Evolutionary conservation across 768 basidiomycete species (phyloP).

Genomic region (Paxillus rubicundulus): DNA sequence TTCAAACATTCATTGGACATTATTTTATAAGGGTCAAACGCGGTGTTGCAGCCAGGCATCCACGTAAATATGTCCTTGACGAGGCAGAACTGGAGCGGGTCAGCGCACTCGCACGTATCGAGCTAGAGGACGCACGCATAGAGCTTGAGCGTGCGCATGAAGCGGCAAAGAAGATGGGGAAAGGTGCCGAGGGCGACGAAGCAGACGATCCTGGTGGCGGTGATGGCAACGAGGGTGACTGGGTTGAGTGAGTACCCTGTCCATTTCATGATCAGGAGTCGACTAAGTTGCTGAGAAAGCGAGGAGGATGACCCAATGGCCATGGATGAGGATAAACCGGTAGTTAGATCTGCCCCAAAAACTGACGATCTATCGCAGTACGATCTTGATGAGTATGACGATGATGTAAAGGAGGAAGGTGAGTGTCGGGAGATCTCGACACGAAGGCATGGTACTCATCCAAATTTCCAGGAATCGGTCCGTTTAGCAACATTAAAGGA

Average conservation of each 20-base stretch:
- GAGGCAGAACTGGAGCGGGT: slow-evolving; percentile 88
- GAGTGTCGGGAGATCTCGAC: background rate
- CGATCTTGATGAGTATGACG: slow-evolving; percentile 89
- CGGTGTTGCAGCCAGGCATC: slow-evolving; percentile 72
- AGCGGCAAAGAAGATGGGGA: slow-evolving; percentile 69
- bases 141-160: slow-evolving; percentile 82
- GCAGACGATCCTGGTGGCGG: slow-evolving; percentile 54
- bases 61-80: slow-evolving; percentile 86
- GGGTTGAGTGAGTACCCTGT: slow-evolving; percentile 80
- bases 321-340: slow-evolving; percentile 40
- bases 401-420: slow-evolving; percentile 54
- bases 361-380: slow-evolving; percentile 80
- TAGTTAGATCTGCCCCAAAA: slow-evolving; percentile 32
- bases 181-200: slow-evolving; percentile 62
- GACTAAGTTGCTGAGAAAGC: slow-evolving; percentile 29
- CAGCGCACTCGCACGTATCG: slow-evolving; percentile 79
- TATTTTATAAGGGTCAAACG: slow-evolving; percentile 61
- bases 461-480: slow-evolving; percentile 52
- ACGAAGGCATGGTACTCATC: background rate
- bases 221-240: slow-evolving; percentile 53
- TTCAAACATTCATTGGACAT: background rate
- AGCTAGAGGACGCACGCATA: slow-evolving; percentile 84
- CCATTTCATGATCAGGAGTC: slow-evolving; percentile 6
- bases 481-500: slow-evolving; percentile 95
- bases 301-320: slow-evolving; percentile 64